These are phyloP conservation scores for Lachnellula occidentalis DNA, from an alignment of 2,329 filamentous ascomycete species.

Conservation along the genomic window DNA sequence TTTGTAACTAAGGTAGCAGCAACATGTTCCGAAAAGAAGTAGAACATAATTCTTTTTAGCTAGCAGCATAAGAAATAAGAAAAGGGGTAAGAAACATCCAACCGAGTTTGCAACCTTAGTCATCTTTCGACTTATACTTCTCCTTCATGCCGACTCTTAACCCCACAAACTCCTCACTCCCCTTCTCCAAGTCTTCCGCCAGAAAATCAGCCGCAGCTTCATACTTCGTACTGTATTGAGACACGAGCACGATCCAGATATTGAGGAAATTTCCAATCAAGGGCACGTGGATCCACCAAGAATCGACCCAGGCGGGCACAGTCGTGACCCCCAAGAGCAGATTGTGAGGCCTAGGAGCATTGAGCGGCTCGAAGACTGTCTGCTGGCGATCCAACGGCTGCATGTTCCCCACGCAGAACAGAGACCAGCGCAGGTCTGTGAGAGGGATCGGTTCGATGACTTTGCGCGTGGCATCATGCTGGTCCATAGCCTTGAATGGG, in stretches of 20 bases:
- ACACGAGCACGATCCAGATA: conserved; percentile 28
- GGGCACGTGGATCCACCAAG: conserved; percentile 14
- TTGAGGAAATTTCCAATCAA: conserved; percentile 28
- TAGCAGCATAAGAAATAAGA: too few species aligned
- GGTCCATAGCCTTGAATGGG: not conserved
- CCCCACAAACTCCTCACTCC: conserved; percentile 30
- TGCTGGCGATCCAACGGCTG: conserved; percentile 31
- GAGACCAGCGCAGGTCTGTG: conserved; percentile 33
- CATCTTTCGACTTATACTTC: conserved; percentile 8
- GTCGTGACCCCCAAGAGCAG: conserved; percentile 9
- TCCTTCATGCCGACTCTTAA: conserved; percentile 32
- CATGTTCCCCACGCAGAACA: conserved; percentile 36
- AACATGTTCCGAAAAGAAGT: too few species aligned
- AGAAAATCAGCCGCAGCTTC: conserved; percentile 40
- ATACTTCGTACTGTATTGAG: conserved; percentile 33
- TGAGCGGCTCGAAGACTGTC: conserved; percentile 29
- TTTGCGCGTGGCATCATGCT: conserved; percentile 13
- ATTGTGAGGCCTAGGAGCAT: conserved; percentile 25
- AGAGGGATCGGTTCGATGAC: conserved; percentile 13
- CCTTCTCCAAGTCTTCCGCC: conserved; percentile 33
- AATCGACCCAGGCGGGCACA: conserved; percentile 8
- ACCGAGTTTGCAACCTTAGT: not conserved
- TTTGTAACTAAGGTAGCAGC: too few species aligned
- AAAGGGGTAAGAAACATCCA: not conserved
- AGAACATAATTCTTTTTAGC: too few species aligned